Evolutionary conservation across 352 stramenopile genomes (phyloP), one percentile per base, ranked within the genome.

Genomic region (Phytophthora multivora): DNA sequence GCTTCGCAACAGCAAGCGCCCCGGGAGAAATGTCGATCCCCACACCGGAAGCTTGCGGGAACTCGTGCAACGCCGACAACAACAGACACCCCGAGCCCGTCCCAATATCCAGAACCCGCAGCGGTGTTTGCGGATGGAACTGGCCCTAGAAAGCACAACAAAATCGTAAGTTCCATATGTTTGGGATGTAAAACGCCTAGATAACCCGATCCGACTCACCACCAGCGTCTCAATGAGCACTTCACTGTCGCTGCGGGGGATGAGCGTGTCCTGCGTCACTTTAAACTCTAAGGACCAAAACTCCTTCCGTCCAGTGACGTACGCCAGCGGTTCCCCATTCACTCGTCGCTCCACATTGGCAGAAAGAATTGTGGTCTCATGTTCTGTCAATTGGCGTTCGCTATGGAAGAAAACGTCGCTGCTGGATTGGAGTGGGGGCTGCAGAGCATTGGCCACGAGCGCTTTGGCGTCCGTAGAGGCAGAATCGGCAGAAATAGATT

Each of bases 161-260:
- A 38, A 28, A 16, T 25, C 55, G 50, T 25, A 63, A 47, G 3
- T 1, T 15, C 8, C 31, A 28, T 9, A 10, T 26, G 33, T 49
- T 13, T 30, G 3, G 9, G 6, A 12, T 1, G 8, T 28, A 35
- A 36, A 38, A 31, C 0, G 21, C 21, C 9, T 31, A 31, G 7
- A 31, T 28, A 8, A 4, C 25, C 9, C 26, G 26, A 31, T 31
- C 5, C 26, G 9, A 59, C 75, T 43, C 54, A 91, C 83, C 57
- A 73, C 42, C 5, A 93, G 63, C 31, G 80, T 83, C 23, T 95
- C 83, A 55, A 95, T 82, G 5, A 95, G 77, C 18, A 90, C 71
- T 70, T 95, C 86, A 45, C 82, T 93, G 51, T 95, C 86, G 31
- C 73, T 87, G n/a, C 86, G 82, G 30, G 86, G 86, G 51, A 95